phyloP scores from a whole-genome alignment of 768 basidiomycete species.

The Suillus hirtellus region DNA sequence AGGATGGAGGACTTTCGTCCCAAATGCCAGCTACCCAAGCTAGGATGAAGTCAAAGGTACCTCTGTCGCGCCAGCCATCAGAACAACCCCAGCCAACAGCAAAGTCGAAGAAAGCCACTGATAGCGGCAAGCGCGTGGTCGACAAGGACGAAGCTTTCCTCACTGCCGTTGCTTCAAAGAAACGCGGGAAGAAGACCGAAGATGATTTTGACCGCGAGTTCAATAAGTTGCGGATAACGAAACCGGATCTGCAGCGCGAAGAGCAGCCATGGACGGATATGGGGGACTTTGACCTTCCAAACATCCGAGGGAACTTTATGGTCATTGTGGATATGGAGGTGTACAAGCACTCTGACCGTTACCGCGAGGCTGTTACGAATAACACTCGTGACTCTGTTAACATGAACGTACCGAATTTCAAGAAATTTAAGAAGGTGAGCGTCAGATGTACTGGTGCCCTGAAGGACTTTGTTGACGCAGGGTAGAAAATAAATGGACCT shows the following conservation, averaged over 20 bases:
- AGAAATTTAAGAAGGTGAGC: constrained; percentile 76
- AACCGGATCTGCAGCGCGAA: constrained; percentile 52
- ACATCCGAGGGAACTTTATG: constrained; percentile 78
- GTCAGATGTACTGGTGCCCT: background rate
- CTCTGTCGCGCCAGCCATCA: background rate
- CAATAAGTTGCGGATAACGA: constrained; percentile 71
- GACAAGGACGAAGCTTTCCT: constrained; percentile 72
- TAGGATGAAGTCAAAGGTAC: constrained; percentile 1
- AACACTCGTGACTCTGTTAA: constrained; percentile 36
- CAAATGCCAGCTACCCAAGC: background rate
- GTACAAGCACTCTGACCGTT: constrained; percentile 32
- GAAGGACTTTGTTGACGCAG: background rate
- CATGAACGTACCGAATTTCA: constrained; percentile 61
- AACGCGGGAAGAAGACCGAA: constrained; percentile 64
- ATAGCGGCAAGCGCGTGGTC: constrained; percentile 11
- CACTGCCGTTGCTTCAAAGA: constrained; percentile 72
- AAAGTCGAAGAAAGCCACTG: constrained; percentile 16
- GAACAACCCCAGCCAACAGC: constrained; percentile 6
- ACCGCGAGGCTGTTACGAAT: constrained; percentile 22
- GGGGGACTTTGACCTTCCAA: constrained; percentile 64
- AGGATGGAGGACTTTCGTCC: background rate
- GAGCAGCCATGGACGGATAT: constrained; percentile 60
- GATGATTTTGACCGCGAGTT: constrained; percentile 80
- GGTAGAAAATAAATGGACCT: constrained; percentile 30
- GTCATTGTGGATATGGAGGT: constrained; percentile 69